Evolutionary conservation across 495 filamentous ascomycete genomes (phyloP).

Genomic region (Symbiotaphrina buchneri): DNA sequence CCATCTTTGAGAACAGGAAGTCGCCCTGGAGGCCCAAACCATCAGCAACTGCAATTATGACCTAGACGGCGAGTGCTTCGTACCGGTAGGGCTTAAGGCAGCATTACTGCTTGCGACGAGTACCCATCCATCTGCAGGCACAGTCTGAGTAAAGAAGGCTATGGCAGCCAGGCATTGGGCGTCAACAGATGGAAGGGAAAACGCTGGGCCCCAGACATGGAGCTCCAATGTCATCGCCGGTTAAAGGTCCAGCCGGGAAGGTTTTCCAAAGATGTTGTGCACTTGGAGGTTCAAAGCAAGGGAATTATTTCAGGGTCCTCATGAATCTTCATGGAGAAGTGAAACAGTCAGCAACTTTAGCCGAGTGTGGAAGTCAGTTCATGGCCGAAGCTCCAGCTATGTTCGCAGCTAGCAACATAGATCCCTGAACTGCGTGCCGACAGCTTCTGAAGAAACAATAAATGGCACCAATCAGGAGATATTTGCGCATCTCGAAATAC

Average conservation of each 20-base stretch:
- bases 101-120: slow-evolving; percentile 58
- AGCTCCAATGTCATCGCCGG: slow-evolving; percentile 30
- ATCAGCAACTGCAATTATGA: slow-evolving; percentile 8
- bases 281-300: too few species aligned
- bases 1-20: slow-evolving; percentile 53
- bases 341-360: too few species aligned
- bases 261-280: too few species aligned
- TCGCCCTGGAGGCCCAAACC: slow-evolving; percentile 26
- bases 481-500: slow-evolving; percentile 65
- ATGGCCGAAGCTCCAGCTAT: too few species aligned
- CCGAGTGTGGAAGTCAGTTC: too few species aligned
- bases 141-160: slow-evolving; percentile 37
- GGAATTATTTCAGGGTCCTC: too few species aligned
- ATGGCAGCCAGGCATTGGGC: slow-evolving; percentile 66
- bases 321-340: too few species aligned
- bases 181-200: slow-evolving; percentile 72
- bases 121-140: slow-evolving; percentile 40
- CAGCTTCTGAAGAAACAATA: background rate
- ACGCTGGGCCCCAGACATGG: slow-evolving; percentile 81
- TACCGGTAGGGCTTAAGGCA: slow-evolving; percentile 54
- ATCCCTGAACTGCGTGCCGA: too few species aligned
- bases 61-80: slow-evolving; percentile 7
- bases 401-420: too few species aligned
- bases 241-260: background rate
- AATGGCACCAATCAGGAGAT: slow-evolving; percentile 70